Conservation (phyloP, 2,329 filamentous ascomycete species). For the Botrytis byssoidea region DNA sequence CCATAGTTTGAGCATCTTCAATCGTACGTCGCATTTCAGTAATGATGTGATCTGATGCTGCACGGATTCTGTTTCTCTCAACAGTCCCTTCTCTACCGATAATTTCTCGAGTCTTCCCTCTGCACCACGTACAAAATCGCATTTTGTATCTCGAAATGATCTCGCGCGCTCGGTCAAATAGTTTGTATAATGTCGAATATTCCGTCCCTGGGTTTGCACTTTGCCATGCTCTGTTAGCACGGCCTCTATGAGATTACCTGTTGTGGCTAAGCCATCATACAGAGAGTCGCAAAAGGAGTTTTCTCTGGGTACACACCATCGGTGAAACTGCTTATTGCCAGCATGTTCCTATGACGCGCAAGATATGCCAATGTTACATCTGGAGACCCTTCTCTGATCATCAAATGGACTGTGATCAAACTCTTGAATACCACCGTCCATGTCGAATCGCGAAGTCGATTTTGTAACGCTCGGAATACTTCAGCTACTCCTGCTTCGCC, state of each 20-base stretch:
- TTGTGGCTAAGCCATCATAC: slow-evolving; percentile 25
- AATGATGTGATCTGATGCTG: slow-evolving; percentile 84
- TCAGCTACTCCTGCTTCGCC: slow-evolving; percentile 94
- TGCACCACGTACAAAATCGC: slow-evolving; percentile 83
- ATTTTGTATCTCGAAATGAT: slow-evolving; percentile 79
- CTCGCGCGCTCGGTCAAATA: slow-evolving; percentile 82
- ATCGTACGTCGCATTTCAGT: slow-evolving; percentile 81
- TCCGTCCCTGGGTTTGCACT: slow-evolving; percentile 93
- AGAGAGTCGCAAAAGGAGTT: slow-evolving; percentile 8
- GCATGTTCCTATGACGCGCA: slow-evolving; percentile 74
- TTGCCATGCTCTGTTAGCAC: slow-evolving; percentile 42
- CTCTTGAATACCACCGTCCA: slow-evolving; percentile 99
- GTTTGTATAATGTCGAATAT: slow-evolving; percentile 86
- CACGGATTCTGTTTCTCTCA: slow-evolving; percentile 87
- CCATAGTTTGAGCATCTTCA: neutral
- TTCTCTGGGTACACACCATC: slow-evolving; percentile 64
- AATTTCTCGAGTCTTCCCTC: slow-evolving; percentile 82
- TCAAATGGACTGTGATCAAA: slow-evolving; percentile 90
- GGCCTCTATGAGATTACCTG: slow-evolving; percentile 28
- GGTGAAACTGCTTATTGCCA: slow-evolving; percentile 87
- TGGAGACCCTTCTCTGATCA: slow-evolving; percentile 92
- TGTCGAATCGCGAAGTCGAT: slow-evolving; percentile 88
- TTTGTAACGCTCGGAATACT: slow-evolving; percentile 88
- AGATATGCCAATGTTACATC: slow-evolving; percentile 87
- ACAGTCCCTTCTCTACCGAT: slow-evolving; percentile 84